Evolutionary conservation across 2,329 filamentous ascomycete species (phyloP), one percentile per base, ranked within the genome.

Genomic region (Aspergillus novoparasiticus): DNA sequence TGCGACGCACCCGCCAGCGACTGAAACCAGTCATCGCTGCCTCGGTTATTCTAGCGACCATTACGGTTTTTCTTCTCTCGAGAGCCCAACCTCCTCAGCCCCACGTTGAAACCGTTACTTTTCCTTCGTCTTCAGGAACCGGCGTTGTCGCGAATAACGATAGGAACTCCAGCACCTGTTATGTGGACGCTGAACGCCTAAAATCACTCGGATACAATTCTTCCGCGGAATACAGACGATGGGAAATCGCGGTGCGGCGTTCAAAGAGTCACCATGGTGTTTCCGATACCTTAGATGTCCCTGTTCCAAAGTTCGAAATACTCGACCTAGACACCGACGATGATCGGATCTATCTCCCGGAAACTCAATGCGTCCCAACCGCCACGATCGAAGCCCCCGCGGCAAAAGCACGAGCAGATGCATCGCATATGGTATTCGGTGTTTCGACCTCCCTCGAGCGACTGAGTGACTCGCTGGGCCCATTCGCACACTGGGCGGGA

Each of bases 401-500:
- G 6, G 61, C 54, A n/a, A 41, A 39, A 19, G 30, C 65, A 4
- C 64, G 34, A 2, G 65, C 64, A 14, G 84, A 84, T 64, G 72
- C 77, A 0, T 72, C 72, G 2, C 79, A 85, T 53, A 75, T 86
- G 41, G 67, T 84, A 41, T 86, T 87, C 62, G 85, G 84, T 58
- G 79, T 87, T 1, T 82, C 85, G 0, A 85, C 84, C 16, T 80
- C 77, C 16, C 79, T 82, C 32, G 75, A 79, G 14, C 79, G 84
- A 28, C 73, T 87, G 23, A 66, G 78, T 28, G 75, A 78, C 6
- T 83, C 83, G 0, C 74, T 85, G 30, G 71, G 76, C 0, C 75
- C 80, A 23, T 83, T 86, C 55, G 73, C 81, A 19, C 83, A 84
- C 62, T 87, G 84, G 85, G 77, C 86, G 0, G 74, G 78, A 0